A percentile compares a stretch with the other conserved stretches of the same genome.
Evolutionary conservation across 768 basidiomycete species (phyloP).

Genomic region (Pulveroboletus sp.): DNA sequence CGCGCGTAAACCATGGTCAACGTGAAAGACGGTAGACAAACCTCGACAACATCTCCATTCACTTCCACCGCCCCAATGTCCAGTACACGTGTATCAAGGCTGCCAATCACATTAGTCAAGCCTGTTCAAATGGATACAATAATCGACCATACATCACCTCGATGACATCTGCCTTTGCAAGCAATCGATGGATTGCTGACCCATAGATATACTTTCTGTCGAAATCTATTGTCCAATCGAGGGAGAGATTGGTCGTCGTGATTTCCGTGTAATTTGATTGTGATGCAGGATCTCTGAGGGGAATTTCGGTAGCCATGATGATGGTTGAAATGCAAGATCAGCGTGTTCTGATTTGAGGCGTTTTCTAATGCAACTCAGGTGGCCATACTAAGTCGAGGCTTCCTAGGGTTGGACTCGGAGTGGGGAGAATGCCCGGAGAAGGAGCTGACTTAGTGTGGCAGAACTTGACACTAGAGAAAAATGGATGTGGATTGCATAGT

Average conservation of each 20-base stretch:
- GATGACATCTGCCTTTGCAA: constrained; percentile 36
- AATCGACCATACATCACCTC: constrained; percentile 39
- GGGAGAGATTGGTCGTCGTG: constrained; percentile 44
- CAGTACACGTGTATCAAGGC: constrained; percentile 52
- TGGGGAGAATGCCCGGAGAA: too few species aligned
- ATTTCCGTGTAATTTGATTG: constrained; percentile 58
- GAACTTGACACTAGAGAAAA: too few species aligned
- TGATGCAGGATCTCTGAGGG: constrained; percentile 41
- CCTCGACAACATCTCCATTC: constrained; percentile 42
- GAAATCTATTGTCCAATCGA: constrained; percentile 63
- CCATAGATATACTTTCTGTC: constrained; percentile 44
- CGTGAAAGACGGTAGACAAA: constrained; percentile 27
- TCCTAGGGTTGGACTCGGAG: too few species aligned
- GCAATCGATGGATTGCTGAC: constrained; percentile 42
- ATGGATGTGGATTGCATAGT: too few species aligned
- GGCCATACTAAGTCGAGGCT: too few species aligned
- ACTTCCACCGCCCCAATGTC: constrained; percentile 55
- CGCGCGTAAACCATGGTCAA: neutral
- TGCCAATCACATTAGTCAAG: constrained; percentile 15
- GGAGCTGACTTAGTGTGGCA: too few species aligned
- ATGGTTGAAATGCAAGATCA: neutral
- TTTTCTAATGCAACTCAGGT: too few species aligned
- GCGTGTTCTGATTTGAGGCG: too few species aligned
- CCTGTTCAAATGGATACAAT: neutral
- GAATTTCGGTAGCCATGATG: constrained; percentile 16